phyloP scores from a whole-genome alignment of 1,139 yeast genomes.

The Yamadazyma jaroonii region DNA sequence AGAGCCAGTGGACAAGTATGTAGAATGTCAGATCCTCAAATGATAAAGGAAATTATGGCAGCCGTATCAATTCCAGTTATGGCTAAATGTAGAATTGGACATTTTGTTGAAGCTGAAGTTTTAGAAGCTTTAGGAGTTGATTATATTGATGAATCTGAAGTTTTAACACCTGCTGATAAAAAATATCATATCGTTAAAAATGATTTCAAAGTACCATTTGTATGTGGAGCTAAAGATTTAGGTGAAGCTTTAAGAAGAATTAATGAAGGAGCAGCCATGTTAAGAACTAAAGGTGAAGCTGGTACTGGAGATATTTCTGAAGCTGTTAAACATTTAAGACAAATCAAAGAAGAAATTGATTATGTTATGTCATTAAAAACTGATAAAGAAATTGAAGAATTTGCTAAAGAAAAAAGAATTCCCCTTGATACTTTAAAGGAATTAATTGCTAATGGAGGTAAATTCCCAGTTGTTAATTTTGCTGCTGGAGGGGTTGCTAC shows the following conservation, averaged over 20 bases:
- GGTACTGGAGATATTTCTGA: constrained; percentile 88
- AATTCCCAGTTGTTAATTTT: constrained; percentile 81
- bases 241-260: constrained; percentile 85
- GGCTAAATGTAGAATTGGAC: constrained; percentile 90
- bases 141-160: constrained; percentile 84
- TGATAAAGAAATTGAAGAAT: constrained; percentile 44
- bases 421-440: constrained; percentile 53
- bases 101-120: constrained; percentile 79
- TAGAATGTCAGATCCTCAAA: constrained; percentile 83
- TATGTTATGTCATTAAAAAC: constrained; percentile 39
- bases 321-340: constrained; percentile 75
- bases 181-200: constrained; percentile 61
- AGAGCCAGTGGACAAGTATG: constrained; percentile 82
- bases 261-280: constrained; percentile 85
- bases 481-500: constrained; percentile 93
- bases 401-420: constrained; percentile 62
- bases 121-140: constrained; percentile 72
- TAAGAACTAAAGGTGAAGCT: constrained; percentile 86
- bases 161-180: constrained; percentile 79
- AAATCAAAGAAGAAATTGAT: constrained; percentile 56
- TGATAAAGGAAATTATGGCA: constrained; percentile 75
- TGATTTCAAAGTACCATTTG: constrained; percentile 72
- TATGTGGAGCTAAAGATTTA: constrained; percentile 81
- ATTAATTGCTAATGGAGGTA: constrained; percentile 53
- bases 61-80: constrained; percentile 75